Percentiles rank a stretch among this genome's conserved stretches.
Evolutionary conservation across 1,284 basidiomycete species (phyloP).

Genomic region (Pascua guehoae): DNA sequence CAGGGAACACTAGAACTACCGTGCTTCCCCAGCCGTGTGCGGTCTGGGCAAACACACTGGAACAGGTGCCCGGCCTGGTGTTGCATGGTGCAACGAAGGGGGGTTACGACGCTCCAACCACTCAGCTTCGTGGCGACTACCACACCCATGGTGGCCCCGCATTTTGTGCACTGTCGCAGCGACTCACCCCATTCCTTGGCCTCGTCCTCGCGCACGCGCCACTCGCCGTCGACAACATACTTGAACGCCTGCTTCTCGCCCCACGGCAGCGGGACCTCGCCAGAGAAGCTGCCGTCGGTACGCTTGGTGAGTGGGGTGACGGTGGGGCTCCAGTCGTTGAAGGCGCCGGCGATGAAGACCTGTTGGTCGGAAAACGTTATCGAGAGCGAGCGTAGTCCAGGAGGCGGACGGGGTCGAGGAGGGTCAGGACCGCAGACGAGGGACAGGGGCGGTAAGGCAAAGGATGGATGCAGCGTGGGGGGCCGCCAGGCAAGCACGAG

Average conservation of each 20-base stretch:
- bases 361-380: slow-evolving; percentile 8
- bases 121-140: too few species aligned
- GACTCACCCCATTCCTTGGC: slow-evolving; percentile 49
- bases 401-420: neutral
- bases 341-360: slow-evolving; percentile 47
- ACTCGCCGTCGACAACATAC: slow-evolving; percentile 50
- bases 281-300: slow-evolving; percentile 38
- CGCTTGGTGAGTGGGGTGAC: slow-evolving; percentile 40
- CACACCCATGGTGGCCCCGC: too few species aligned
- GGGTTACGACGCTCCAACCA: too few species aligned
- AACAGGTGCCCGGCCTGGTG: too few species aligned
- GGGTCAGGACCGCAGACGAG: neutral
- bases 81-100: too few species aligned
- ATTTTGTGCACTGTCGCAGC: neutral
- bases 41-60: too few species aligned
- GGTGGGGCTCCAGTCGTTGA: slow-evolving; percentile 47
- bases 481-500: neutral
- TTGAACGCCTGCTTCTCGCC: slow-evolving; percentile 50
- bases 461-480: neutral
- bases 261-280: slow-evolving; percentile 36
- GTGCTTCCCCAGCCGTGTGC: too few species aligned
- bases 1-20: too few species aligned
- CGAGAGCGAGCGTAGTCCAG: neutral
- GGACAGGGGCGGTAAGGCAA: neutral
- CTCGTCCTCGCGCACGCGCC: slow-evolving; percentile 50